Percentiles rank a stretch among this genome's conserved stretches.
Evolutionary conservation across 2,329 filamentous ascomycete species (phyloP).

Genomic region (Bisporella sp.): DNA sequence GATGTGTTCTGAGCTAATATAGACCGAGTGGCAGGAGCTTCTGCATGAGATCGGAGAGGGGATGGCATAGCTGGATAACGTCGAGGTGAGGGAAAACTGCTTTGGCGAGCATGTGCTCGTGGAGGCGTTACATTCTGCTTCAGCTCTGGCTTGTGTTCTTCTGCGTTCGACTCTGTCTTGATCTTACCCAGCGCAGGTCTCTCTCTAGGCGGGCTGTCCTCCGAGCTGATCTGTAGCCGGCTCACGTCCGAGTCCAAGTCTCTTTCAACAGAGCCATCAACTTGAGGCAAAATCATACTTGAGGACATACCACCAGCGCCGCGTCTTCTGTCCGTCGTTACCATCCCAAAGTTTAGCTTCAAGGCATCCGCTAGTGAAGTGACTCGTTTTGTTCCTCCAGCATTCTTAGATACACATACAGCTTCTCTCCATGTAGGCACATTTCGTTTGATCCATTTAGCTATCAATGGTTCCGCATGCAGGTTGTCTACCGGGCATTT

Average conservation of each 20-base stretch:
- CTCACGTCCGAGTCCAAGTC: constrained; percentile 31
- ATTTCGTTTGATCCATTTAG: constrained; percentile 89
- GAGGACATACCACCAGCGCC: constrained; percentile 59
- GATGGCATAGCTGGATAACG: constrained; percentile 15
- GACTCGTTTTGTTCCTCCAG: constrained; percentile 92
- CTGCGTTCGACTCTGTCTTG: constrained; percentile 3
- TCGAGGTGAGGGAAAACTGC: constrained; percentile 19
- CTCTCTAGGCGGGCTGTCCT: constrained; percentile 7
- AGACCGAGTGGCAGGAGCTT: constrained; percentile 18
- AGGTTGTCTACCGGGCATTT: constrained; percentile 96
- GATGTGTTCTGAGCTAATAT: constrained; percentile 14
- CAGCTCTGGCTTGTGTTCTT: constrained; percentile 11
- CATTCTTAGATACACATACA: constrained; percentile 97
- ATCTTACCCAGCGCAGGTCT: not conserved
- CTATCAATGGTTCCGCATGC: constrained; percentile 89
- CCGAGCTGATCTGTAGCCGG: constrained; percentile 19
- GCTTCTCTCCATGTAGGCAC: constrained; percentile 82
- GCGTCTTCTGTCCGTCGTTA: constrained; percentile 74
- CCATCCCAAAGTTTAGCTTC: constrained; percentile 96
- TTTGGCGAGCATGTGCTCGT: constrained; percentile 16
- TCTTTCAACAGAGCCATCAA: constrained; percentile 46
- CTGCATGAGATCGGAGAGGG: constrained; percentile 13
- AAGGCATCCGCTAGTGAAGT: constrained; percentile 92
- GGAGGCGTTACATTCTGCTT: constrained; percentile 9
- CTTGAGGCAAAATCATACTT: constrained; percentile 71